Conservation (phyloP, 208 protist genomes). For the Blastocrithidia nonstop region DNA sequence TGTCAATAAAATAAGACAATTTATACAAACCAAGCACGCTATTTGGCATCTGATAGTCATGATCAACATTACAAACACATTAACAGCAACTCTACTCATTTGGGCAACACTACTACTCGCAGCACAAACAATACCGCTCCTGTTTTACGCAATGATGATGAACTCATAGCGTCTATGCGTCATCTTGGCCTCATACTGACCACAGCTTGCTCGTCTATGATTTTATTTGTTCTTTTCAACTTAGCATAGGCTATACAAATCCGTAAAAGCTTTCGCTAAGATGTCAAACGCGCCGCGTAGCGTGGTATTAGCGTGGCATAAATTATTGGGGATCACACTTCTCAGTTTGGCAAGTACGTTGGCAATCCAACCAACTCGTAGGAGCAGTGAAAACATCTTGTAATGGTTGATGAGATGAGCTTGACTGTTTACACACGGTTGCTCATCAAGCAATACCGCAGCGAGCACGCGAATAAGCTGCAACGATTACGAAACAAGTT, state of each 20-base stretch:
- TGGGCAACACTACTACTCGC: background rate
- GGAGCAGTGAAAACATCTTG: slow-evolving; percentile 21
- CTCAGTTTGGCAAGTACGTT: too few relatives aligned
- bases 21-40: background rate
- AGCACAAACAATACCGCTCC: background rate
- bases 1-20: background rate
- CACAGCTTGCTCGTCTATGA: slow-evolving; percentile 28
- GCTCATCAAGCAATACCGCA: slow-evolving; percentile 13
- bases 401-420: slow-evolving; percentile 19
- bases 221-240: slow-evolving; percentile 22
- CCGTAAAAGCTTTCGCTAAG: too few relatives aligned
- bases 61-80: background rate
- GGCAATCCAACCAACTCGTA: too few relatives aligned
- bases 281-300: too few relatives aligned
- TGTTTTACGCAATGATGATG: background rate
- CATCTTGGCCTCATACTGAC: slow-evolving; percentile 21
- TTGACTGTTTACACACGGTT: slow-evolving; percentile 13
- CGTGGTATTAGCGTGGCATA: too few relatives aligned
- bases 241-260: slow-evolving; percentile 25
- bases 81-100: background rate
- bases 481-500: slow-evolving; percentile 13
- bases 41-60: background rate
- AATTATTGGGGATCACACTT: too few relatives aligned
- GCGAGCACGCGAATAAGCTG: slow-evolving; percentile 12
- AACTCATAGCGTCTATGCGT: slow-evolving; percentile 20